Evolutionary conservation across 2,329 filamentous ascomycete species (phyloP), one percentile per base, ranked within the genome.

Genomic region (Xylariomycetidae sp.): DNA sequence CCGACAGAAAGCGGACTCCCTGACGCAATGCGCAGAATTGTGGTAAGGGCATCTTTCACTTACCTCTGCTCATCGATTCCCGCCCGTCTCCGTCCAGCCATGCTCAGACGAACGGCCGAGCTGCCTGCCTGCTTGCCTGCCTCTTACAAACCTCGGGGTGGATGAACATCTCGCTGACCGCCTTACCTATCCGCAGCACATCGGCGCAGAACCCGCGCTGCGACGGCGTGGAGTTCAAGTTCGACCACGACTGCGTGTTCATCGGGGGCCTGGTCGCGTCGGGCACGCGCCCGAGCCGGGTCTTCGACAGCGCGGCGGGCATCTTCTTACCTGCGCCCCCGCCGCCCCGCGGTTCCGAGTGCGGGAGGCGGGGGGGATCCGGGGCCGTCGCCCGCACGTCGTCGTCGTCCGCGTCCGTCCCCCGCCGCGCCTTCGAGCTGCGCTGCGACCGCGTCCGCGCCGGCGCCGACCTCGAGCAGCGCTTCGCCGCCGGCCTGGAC

Each of bases 141-240:
- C n/a, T n/a, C n/a, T n/a, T n/a, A n/a, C n/a, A n/a, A n/a, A n/a
- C n/a, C n/a, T n/a, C n/a, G n/a, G n/a, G n/a, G n/a, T n/a, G n/a
- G n/a, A n/a, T n/a, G n/a, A n/a, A n/a, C n/a, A n/a, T n/a, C n/a
- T n/a, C n/a, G n/a, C n/a, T n/a, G n/a, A n/a, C n/a, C n/a, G n/a
- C n/a, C n/a, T n/a, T n/a, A n/a, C n/a, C n/a, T n/a, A n/a, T n/a
- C 19, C 14, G 23, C 13, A 43, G 40, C 15, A 35, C 36, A 12
- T 39, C 36, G 6, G 35, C 35, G 14, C 39, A 44, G 24, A 42
- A 39, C 19, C 39, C 44, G 9, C 39, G 42, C 8, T 47, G 44
- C 18, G 44, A 47, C 12, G 42, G 35, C 8, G 44, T 35, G 5
- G 29, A 44, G 22, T 41, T 39, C 26, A 32, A 26, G 25, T 19